These are phyloP conservation scores for Penicillium sp. DNA, from an alignment of 2,329 filamentous ascomycete species.

Conservation along the genomic window DNA sequence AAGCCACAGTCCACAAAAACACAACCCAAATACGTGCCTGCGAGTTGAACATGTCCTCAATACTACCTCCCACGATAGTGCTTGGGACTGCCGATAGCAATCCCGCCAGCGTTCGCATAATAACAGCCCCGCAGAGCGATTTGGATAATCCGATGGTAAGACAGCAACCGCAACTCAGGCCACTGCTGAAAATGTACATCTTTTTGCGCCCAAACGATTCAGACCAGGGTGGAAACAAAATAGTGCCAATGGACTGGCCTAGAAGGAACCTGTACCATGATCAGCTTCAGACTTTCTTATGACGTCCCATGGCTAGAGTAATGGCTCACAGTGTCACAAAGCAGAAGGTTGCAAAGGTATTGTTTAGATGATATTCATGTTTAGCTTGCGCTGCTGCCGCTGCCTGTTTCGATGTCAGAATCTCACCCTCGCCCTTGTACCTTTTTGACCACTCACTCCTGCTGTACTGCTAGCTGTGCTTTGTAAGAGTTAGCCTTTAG, in stretches of 20 bases:
- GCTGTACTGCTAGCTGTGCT: slow-evolving; percentile 41
- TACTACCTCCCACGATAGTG: slow-evolving; percentile 51
- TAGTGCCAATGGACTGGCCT: slow-evolving; percentile 36
- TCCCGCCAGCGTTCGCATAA: slow-evolving; percentile 49
- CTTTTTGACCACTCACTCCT: slow-evolving; percentile 29
- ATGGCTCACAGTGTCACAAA: slow-evolving; percentile 32
- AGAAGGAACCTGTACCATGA: slow-evolving; percentile 33
- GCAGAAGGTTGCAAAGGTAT: slow-evolving; percentile 33
- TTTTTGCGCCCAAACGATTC: slow-evolving; percentile 43
- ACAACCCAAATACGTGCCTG: slow-evolving; percentile 51
- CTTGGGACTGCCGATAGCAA: slow-evolving; percentile 52
- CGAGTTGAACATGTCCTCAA: slow-evolving; percentile 55
- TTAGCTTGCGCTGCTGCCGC: slow-evolving; percentile 32
- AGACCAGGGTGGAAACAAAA: slow-evolving; percentile 41
- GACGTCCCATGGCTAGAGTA: slow-evolving; percentile 1
- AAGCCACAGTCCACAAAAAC: slow-evolving; percentile 48
- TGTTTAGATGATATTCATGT: slow-evolving; percentile 29
- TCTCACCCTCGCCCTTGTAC: background rate
- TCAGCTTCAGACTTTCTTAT: background rate
- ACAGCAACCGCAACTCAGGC: slow-evolving; percentile 34
- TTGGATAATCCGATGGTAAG: slow-evolving; percentile 43
- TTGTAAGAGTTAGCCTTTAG: slow-evolving; percentile 13
- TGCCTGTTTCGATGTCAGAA: slow-evolving; percentile 22
- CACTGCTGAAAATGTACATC: slow-evolving; percentile 37
- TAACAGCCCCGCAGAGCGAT: slow-evolving; percentile 39